Evolutionary conservation across 768 basidiomycete genomes (phyloP), one percentile per base, ranked within the genome.

Genomic region (Leucosporidium creatinivorum): DNA sequence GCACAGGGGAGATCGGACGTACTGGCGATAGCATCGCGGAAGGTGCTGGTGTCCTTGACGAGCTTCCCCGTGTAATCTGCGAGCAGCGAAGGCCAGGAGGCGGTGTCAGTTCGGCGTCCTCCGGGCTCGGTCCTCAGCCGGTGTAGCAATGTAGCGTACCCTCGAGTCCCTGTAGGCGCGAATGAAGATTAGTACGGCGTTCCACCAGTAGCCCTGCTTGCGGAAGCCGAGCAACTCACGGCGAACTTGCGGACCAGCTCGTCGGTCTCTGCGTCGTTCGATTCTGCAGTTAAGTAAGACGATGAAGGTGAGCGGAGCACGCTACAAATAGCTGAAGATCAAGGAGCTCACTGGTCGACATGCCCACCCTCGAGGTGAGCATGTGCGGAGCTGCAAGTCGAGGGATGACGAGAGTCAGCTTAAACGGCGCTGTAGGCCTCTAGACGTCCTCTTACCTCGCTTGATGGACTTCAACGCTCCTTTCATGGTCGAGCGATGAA

Each of bases 1-100:
- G 49, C 66, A 49, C 59, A 39, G 56, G 55, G 26, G 62, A 51
- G 10, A 62, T 39, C 52, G 52, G 25, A 80, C 86, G 69, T 77
- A 88, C 91, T 77, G 66, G 83, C 84, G 63, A 96, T 88, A 31
- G 88, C 84, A 51, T 97, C 92, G 21, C 85, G 85, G 80, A 92
- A 98, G 8, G 85, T 82, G 75, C 88, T 90, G 39, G 89, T 86
- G 75, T 99, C 93, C 81, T 98, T 97, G 74, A 93, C 79, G 65
- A 98, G 81, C 80, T 92, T 93, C 77, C 93, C 93, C 0, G 88
- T 84, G 30, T 89, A 86, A 60, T 83, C 79, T 79, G 98, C 92
- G 72, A 97, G 81, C 5, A 83, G 76, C 17, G 83, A 86, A 44
- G n/a, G 39, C 10, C 2, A 44, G 8, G 39, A 83, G 73, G 86